A percentile compares a stretch with the other conserved stretches of the same genome.
Evolutionary conservation across 371 early-diverging fungal species (phyloP).

Genomic region (Choanephora cucurbitarum): DNA sequence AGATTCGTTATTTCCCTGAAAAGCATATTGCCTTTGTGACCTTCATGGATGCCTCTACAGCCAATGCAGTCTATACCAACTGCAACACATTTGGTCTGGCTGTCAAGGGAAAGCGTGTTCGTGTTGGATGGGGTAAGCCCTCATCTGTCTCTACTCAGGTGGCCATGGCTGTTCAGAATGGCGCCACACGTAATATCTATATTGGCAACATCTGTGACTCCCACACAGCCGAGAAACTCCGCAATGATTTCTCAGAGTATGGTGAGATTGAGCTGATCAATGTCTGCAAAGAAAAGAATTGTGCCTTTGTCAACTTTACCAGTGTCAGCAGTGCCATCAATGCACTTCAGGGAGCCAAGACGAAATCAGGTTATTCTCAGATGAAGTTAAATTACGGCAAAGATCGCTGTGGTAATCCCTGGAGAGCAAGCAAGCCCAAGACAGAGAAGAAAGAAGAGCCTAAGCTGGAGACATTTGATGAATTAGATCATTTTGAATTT

Average conservation of each 20-base stretch:
- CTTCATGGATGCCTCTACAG: slow-evolving; percentile 75
- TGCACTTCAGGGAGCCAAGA: slow-evolving; percentile 50
- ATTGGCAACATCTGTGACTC: slow-evolving; percentile 66
- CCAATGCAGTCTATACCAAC: slow-evolving; percentile 59
- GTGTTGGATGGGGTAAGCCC: slow-evolving; percentile 81
- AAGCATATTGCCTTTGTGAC: slow-evolving; percentile 85
- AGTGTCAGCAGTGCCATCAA: slow-evolving; percentile 58
- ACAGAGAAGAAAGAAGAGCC: not conserved
- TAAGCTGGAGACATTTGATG: not conserved
- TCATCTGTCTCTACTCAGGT: slow-evolving; percentile 55
- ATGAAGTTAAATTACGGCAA: slow-evolving; percentile 75
- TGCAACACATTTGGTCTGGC: slow-evolving; percentile 59
- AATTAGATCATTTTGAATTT: too few species aligned
- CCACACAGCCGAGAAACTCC: slow-evolving; percentile 59
- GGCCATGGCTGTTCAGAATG: slow-evolving; percentile 57
- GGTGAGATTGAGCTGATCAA: slow-evolving; percentile 83
- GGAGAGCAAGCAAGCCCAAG: slow-evolving; percentile 6
- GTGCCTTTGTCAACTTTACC: slow-evolving; percentile 85
- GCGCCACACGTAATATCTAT: slow-evolving; percentile 84
- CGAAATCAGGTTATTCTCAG: slow-evolving; percentile 51
- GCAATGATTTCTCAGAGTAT: slow-evolving; percentile 65
- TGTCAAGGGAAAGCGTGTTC: slow-evolving; percentile 67
- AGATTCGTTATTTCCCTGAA: slow-evolving; percentile 70
- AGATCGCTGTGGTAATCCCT: slow-evolving; percentile 77
- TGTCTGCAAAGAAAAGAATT: slow-evolving; percentile 70